A percentile compares a stretch with the other conserved stretches of the same genome.
Conservation (phyloP, 345 rosid species). For the Combretum micranthum region DNA sequence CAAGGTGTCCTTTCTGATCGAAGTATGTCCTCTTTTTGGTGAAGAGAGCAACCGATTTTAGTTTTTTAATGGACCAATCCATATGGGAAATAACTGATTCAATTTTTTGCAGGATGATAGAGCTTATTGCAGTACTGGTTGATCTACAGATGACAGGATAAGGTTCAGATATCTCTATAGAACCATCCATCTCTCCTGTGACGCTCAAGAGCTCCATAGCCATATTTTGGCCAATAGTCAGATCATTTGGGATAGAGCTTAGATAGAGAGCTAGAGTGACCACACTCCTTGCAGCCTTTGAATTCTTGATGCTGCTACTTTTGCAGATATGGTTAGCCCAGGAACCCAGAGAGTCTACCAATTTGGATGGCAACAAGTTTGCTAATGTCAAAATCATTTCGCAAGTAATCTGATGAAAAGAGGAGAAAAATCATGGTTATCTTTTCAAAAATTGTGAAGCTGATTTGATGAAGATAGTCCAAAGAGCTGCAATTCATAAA, state of each 20-base stretch:
- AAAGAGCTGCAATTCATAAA: not conserved
- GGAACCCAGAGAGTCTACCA: conserved; percentile 50
- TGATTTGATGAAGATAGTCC: not conserved
- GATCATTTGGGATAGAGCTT: conserved; percentile 51
- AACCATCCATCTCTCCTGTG: conserved; percentile 23
- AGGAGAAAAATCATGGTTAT: no score
- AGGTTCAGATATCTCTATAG: conserved; percentile 29
- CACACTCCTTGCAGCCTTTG: conserved; percentile 44
- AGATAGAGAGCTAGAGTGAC: conserved; percentile 42
- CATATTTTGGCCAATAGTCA: conserved; percentile 37
- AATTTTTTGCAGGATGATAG: conserved; percentile 45
- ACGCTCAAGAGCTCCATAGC: conserved; percentile 41
- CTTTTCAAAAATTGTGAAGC: not conserved
- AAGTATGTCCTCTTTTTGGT: conserved; percentile 27
- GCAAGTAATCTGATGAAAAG: conserved; percentile 49
- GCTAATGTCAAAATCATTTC: conserved; percentile 44
- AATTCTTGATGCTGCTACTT: conserved; percentile 33
- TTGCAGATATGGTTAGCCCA: conserved; percentile 57
- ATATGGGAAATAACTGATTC: conserved; percentile 46
- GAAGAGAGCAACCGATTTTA: conserved; percentile 33
- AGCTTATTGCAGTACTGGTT: conserved; percentile 35
- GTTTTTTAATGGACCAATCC: conserved; percentile 64
- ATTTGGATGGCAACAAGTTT: conserved; percentile 40
- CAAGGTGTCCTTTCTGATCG: conserved; percentile 26
- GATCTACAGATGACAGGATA: conserved; percentile 45